Conservation (phyloP, 768 basidiomycete species). For the Mycena galopus region DNA sequence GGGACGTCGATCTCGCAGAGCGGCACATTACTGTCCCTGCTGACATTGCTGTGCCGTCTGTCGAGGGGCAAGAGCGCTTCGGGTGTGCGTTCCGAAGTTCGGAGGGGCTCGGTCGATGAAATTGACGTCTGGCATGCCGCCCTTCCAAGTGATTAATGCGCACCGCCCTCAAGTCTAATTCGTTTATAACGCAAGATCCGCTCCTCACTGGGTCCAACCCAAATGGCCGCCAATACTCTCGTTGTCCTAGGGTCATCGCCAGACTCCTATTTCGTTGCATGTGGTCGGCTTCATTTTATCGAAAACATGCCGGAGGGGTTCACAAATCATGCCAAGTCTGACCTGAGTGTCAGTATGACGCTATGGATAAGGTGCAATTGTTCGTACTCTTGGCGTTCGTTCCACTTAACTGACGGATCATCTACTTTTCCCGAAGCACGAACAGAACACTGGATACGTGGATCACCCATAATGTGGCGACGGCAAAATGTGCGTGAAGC, state of each 20-base stretch:
- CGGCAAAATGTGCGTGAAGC: constrained; percentile 20
- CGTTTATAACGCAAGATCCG: background rate
- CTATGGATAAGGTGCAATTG: constrained; percentile 22
- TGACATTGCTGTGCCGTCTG: no score
- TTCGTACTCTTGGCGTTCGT: background rate
- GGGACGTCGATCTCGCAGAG: no score
- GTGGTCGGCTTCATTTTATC: constrained; percentile 25
- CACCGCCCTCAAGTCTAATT: no score
- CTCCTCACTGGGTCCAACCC: background rate
- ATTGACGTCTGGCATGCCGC: no score
- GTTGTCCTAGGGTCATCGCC: constrained; percentile 21
- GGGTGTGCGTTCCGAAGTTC: no score
- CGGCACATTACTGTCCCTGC: no score
- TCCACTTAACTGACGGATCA: background rate
- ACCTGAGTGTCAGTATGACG: constrained; percentile 16
- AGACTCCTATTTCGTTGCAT: constrained; percentile 25
- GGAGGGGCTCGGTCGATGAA: no score
- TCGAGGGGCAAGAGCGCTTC: no score
- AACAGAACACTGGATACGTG: constrained; percentile 4
- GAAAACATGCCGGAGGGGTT: constrained; percentile 26
- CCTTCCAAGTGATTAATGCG: no score
- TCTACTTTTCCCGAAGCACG: background rate
- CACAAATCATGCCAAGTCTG: constrained; percentile 12
- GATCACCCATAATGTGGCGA: constrained; percentile 10
- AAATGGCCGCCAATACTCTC: constrained; percentile 11